Conservation (phyloP, 352 stramenopile genomes). For the Peronospora belbahrii region DNA sequence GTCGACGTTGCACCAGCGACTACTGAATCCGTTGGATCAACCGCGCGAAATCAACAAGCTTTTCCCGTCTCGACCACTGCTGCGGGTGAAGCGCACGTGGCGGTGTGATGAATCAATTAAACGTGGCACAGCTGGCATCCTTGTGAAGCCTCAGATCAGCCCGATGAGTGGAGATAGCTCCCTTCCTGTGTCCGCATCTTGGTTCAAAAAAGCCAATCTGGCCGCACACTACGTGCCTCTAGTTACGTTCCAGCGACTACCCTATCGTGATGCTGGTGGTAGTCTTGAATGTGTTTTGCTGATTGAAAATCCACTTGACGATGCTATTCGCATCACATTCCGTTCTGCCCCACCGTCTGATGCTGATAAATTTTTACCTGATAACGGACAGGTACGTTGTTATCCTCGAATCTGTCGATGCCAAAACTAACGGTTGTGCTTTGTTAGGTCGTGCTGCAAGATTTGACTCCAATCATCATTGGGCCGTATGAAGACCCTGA, state of each 20-base stretch:
- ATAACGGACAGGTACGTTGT: constrained; percentile 31
- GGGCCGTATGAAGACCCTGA: constrained; percentile 81
- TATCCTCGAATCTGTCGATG: not conserved
- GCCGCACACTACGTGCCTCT: constrained; percentile 69
- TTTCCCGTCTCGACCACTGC: constrained; percentile 52
- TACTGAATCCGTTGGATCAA: constrained; percentile 63
- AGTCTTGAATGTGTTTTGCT: constrained; percentile 48
- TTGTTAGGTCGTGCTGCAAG: constrained; percentile 35
- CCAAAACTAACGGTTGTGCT: constrained; percentile 4
- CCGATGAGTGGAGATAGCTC: constrained; percentile 86
- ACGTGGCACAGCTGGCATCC: constrained; percentile 63
- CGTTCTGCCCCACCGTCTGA: constrained; percentile 6
- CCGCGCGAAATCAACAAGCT: constrained; percentile 35
- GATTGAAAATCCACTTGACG: constrained; percentile 79
- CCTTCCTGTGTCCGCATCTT: constrained; percentile 61
- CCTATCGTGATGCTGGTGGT: constrained; percentile 17
- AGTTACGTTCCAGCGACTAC: constrained; percentile 62
- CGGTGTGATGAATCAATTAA: constrained; percentile 81
- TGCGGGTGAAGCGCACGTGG: constrained; percentile 81
- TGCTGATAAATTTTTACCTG: not conserved
- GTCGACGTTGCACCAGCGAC: constrained; percentile 50
- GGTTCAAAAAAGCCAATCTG: constrained; percentile 84
- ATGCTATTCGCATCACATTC: constrained; percentile 57
- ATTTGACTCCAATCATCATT: constrained; percentile 53
- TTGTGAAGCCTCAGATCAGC: constrained; percentile 88